Percentiles rank a stretch among this genome's conserved stretches.
Evolutionary conservation across 768 basidiomycete genomes (phyloP).

Genomic region (Jaapia argillacea): DNA sequence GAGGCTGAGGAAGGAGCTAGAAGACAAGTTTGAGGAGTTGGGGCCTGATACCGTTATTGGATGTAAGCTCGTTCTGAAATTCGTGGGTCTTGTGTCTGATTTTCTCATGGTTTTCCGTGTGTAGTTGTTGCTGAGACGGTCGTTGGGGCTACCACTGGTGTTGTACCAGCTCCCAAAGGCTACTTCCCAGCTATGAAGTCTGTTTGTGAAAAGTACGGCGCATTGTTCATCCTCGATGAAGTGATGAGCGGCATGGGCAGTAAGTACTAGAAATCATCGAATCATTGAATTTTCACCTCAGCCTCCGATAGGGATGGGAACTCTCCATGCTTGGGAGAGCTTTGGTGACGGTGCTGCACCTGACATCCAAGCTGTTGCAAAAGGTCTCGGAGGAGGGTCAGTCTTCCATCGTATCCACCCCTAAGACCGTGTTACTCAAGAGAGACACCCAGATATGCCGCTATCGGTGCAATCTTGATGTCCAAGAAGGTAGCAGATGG

Average conservation of each 20-base stretch:
- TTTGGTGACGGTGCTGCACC: slow-evolving; percentile 71
- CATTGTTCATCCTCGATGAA: slow-evolving; percentile 81
- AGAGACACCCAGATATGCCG: slow-evolving; percentile 45
- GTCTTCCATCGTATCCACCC: slow-evolving; percentile 10
- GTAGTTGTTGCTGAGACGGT: slow-evolving; percentile 81
- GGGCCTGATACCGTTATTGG: slow-evolving; percentile 78
- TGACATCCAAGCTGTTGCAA: slow-evolving; percentile 83
- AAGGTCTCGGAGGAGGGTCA: slow-evolving; percentile 85
- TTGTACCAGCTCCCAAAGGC: slow-evolving; percentile 66
- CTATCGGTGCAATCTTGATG: slow-evolving; percentile 77
- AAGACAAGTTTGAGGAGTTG: slow-evolving; percentile 74
- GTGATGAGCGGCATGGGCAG: slow-evolving; percentile 92
- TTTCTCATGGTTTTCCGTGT: not conserved
- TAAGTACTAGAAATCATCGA: slow-evolving; percentile 32
- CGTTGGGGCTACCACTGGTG: slow-evolving; percentile 78
- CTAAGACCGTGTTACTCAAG: slow-evolving; percentile 1
- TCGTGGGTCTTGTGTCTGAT: not conserved
- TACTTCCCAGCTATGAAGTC: slow-evolving; percentile 83
- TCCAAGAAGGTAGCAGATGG: slow-evolving; percentile 62
- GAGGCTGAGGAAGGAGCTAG: slow-evolving; percentile 69
- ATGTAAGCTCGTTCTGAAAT: slow-evolving; percentile 37
- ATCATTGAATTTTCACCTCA: slow-evolving; percentile 1
- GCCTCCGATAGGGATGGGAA: slow-evolving; percentile 84
- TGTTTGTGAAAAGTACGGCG: slow-evolving; percentile 63
- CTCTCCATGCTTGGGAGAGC: slow-evolving; percentile 78